Percentiles rank a stretch among this genome's conserved stretches.
Conservation (phyloP, 495 filamentous ascomycete species). For the Tuber microsphaerosporum region DNA sequence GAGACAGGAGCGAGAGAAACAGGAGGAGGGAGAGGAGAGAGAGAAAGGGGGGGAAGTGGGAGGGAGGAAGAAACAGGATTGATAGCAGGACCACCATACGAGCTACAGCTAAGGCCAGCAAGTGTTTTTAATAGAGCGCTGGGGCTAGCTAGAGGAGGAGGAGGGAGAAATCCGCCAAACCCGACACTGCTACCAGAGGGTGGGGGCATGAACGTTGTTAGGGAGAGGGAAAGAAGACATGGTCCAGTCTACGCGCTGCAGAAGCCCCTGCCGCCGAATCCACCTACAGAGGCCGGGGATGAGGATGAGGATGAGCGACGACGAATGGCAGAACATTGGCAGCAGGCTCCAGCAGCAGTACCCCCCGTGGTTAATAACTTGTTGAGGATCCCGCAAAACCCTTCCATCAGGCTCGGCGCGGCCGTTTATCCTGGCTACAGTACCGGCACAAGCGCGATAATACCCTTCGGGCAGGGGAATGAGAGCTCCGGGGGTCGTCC, state of each 20-base stretch:
- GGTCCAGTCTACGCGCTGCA: neutral
- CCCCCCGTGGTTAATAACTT: neutral
- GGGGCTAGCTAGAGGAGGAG: neutral
- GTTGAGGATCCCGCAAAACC: neutral
- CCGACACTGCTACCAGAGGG: neutral
- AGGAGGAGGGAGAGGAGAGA: neutral
- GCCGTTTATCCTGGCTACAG: neutral
- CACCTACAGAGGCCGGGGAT: neutral
- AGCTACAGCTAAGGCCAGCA: neutral
- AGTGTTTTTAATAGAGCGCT: neutral
- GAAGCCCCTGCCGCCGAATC: neutral
- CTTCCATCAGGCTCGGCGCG: neutral
- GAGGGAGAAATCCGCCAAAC: neutral
- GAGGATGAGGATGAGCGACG: neutral
- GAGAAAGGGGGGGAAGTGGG: neutral
- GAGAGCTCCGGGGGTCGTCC: neutral
- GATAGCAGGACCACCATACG: neutral
- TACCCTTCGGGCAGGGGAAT: neutral
- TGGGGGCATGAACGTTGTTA: neutral
- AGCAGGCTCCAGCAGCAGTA: neutral
- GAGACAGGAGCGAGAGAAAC: neutral
- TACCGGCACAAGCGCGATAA: neutral
- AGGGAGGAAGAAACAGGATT: neutral
- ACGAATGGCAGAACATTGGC: neutral
- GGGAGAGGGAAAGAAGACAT: neutral